These are phyloP conservation scores for Calvatia gigantea DNA, from an alignment of 768 basidiomycete species.

Conservation along the genomic window DNA sequence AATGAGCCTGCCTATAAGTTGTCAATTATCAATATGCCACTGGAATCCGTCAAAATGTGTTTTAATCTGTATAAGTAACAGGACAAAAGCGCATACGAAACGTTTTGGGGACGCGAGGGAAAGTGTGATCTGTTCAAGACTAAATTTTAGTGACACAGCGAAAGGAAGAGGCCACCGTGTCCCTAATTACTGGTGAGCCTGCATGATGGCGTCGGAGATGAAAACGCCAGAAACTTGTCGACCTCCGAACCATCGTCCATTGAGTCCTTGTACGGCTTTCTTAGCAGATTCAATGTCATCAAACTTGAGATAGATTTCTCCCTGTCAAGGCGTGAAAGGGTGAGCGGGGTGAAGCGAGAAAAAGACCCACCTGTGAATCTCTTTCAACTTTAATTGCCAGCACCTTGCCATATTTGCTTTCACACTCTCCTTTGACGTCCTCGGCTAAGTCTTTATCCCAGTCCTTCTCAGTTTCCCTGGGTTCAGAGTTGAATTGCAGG, in stretches of 20 bases:
- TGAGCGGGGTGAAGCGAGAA: background rate
- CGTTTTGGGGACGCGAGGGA: conserved; percentile 24
- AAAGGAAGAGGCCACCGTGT: no score
- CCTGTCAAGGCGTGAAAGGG: conserved; percentile 44
- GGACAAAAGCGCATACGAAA: conserved; percentile 24
- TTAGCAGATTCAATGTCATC: conserved; percentile 73
- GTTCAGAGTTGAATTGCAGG: conserved; percentile 4
- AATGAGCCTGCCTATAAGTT: conserved; percentile 37
- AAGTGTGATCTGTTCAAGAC: conserved; percentile 25
- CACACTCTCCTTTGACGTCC: conserved; percentile 93
- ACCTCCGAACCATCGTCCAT: conserved; percentile 97
- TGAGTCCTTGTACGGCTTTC: conserved; percentile 83
- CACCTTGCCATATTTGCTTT: conserved; percentile 86
- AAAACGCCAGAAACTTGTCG: conserved; percentile 83
- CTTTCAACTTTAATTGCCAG: conserved; percentile 89
- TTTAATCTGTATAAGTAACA: conserved; percentile 28
- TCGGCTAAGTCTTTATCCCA: conserved; percentile 97
- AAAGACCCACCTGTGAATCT: conserved; percentile 72
- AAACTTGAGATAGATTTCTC: conserved; percentile 97
- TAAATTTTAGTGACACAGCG: conserved; percentile 28
- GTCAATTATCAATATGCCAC: conserved; percentile 16
- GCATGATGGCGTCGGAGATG: conserved; percentile 93
- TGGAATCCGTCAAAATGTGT: conserved; percentile 15
- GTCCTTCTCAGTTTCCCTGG: conserved; percentile 89
- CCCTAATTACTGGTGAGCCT: conserved; percentile 72